Base-by-base conservation (phyloP, 495 filamentous ascomycete genomes). In the Paragyromitra xinjiangensis region DNA sequence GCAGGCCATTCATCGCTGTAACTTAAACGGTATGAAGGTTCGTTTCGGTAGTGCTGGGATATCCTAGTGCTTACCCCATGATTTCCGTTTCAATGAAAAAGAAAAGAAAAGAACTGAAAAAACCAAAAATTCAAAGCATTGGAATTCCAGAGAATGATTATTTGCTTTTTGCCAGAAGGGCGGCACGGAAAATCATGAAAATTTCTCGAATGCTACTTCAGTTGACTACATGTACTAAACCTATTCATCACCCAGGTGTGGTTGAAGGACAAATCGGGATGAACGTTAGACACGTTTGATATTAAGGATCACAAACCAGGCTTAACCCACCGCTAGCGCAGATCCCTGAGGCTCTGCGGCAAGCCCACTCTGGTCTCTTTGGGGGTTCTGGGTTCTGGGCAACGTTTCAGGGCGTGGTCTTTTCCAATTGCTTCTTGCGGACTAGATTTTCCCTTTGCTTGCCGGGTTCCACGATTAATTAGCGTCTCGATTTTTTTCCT, bases 321-420 rank as follows among this genome's bases (percentile, higher is more conserved):
- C 55, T 62, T 29, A 39, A 42, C 55, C 62, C 44, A 22, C 39
- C 16, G 40, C 68, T 76, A 71, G 67, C 45, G 67, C 24, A 76
- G 73, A 76, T 76, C 67, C 12, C 37, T 72, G 73, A 76, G 73
- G 73, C 73, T 76, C 73, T 72, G 67, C 67, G 67, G 73, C 24
- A 64, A 56, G 53, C 19, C 29, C 48, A 42, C 8, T 61, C 12
- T 34, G 40, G 26, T 2, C 11, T 9, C 34, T 40, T 40, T 9
- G 51, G 29, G 34, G 34, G 34, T 58, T 44, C 45, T 53, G 29
- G 22, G 37, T n/a, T 24, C 44, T 12, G 34, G 42, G 63, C 14
- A 44, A 12, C 63, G 67, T 70, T 71, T 71, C 68, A 63, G 69
- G 11, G 64, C 7, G 24, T 16, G 19, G 24, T 51, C 40, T 42